phyloP scores from a whole-genome alignment of 2,329 filamentous ascomycete species.

The Colletotrichum sp. region DNA sequence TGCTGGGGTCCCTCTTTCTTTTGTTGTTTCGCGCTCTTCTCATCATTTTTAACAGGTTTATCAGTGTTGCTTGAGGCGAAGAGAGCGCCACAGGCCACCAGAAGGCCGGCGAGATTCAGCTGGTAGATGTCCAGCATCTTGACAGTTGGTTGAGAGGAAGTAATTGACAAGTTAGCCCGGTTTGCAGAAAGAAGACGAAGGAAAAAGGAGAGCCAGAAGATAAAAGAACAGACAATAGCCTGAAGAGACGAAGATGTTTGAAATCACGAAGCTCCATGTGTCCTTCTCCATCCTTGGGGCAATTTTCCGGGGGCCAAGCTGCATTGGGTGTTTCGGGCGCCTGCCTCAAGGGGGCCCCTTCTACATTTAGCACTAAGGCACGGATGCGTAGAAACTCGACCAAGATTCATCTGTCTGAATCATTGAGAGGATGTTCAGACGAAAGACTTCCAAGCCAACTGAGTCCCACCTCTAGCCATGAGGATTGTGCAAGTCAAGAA shows the following conservation, averaged over 20 bases:
- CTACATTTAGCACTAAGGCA: background rate
- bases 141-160: background rate
- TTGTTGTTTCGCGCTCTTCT: background rate
- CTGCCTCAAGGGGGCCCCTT: background rate
- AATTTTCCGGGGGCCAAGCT: constrained; percentile 9
- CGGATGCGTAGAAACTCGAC: background rate
- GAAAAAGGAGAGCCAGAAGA: background rate
- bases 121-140: constrained; percentile 36
- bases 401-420: background rate
- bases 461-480: background rate
- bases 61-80: constrained; percentile 20
- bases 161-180: too few species aligned
- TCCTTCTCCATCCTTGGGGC: constrained; percentile 10
- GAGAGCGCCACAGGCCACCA: constrained; percentile 33
- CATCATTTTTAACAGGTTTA: background rate
- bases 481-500: background rate
- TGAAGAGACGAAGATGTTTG: too few species aligned
- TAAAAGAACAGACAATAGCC: background rate
- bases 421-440: background rate
- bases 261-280: constrained; percentile 2
- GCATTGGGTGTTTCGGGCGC: constrained; percentile 17
- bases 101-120: constrained; percentile 34
- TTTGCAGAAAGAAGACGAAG: background rate
- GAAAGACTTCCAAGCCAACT: background rate
- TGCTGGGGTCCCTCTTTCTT: background rate